A percentile compares a stretch with the other conserved stretches of the same genome.
Conservation (phyloP, 2,329 filamentous ascomycete species). For the Xylariaceae sp. region DNA sequence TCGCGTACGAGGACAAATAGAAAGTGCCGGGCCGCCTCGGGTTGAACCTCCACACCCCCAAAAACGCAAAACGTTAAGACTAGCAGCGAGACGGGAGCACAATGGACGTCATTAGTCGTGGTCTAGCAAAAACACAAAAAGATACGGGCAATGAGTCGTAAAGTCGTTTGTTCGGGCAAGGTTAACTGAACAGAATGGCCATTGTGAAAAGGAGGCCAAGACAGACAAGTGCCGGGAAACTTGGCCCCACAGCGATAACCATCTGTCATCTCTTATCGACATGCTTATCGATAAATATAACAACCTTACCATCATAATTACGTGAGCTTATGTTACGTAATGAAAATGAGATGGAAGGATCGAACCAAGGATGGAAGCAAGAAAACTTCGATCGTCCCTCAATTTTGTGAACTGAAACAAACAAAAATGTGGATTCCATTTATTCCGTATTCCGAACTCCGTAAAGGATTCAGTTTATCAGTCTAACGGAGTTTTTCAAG, state of each 20-base stretch:
- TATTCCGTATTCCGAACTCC: too few relatives aligned
- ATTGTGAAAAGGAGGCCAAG: constrained; percentile 8
- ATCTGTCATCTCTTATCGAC: constrained; percentile 1
- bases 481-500: too few relatives aligned
- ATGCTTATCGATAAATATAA: constrained; percentile 7
- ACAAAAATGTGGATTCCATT: too few relatives aligned
- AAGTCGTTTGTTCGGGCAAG: neutral
- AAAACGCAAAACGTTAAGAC: constrained; percentile 1
- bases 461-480: too few relatives aligned
- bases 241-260: constrained; percentile 6
- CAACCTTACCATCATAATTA: neutral
- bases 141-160: neutral
- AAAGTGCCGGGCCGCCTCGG: neutral
- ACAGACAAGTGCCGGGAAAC: constrained; percentile 9
- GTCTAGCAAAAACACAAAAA: neutral
- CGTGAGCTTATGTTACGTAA: neutral
- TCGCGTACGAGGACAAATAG: too few relatives aligned
- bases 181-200: neutral
- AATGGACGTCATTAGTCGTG: neutral
- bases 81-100: neutral
- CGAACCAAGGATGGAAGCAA: neutral
- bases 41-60: neutral
- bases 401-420: neutral
- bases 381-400: neutral
- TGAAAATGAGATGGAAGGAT: neutral